Evolutionary conservation across 2,329 filamentous ascomycete species (phyloP).

Genomic region (Sarocladiaceae sp.): DNA sequence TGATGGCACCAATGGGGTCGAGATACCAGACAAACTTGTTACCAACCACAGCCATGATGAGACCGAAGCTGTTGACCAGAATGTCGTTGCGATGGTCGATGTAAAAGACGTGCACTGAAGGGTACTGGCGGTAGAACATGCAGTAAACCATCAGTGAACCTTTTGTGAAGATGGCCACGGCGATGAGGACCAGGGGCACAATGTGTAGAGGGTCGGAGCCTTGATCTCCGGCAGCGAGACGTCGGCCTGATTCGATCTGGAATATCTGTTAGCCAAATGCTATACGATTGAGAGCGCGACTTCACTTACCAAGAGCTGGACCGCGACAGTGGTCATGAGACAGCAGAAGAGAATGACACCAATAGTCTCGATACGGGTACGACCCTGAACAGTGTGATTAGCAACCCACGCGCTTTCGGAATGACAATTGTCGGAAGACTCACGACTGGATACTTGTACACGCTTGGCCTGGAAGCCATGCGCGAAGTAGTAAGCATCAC

Average conservation of each 20-base stretch:
- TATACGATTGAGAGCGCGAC: too few species aligned
- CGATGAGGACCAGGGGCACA: conserved; percentile 51
- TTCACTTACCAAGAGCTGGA: conserved; percentile 50
- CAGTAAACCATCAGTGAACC: conserved; percentile 49
- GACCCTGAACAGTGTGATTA: conserved; percentile 30
- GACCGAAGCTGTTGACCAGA: conserved; percentile 49
- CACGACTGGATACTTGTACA: conserved; percentile 59
- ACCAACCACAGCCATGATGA: conserved; percentile 52
- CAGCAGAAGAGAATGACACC: conserved; percentile 64
- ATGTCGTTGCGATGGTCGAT: conserved; percentile 56
- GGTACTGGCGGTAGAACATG: conserved; percentile 47
- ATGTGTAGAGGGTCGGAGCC: conserved; percentile 43
- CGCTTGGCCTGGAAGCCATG: conserved; percentile 53
- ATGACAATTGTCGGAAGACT: not conserved
- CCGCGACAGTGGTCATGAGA: conserved; percentile 62
- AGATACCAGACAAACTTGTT: conserved; percentile 53
- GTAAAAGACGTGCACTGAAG: conserved; percentile 53
- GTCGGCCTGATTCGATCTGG: conserved; percentile 51
- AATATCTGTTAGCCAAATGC: conserved; percentile 6
- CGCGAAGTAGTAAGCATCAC: conserved; percentile 59
- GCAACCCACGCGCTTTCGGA: not conserved
- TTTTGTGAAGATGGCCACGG: conserved; percentile 51
- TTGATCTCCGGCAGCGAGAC: conserved; percentile 38
- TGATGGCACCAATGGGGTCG: conserved; percentile 57
- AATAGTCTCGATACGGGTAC: conserved; percentile 59